A percentile compares a stretch with the other conserved stretches of the same genome.
These are phyloP conservation scores for Zelopaecilomyces penicillatus DNA, from an alignment of 2,329 filamentous ascomycete genomes.

Conservation along the genomic window DNA sequence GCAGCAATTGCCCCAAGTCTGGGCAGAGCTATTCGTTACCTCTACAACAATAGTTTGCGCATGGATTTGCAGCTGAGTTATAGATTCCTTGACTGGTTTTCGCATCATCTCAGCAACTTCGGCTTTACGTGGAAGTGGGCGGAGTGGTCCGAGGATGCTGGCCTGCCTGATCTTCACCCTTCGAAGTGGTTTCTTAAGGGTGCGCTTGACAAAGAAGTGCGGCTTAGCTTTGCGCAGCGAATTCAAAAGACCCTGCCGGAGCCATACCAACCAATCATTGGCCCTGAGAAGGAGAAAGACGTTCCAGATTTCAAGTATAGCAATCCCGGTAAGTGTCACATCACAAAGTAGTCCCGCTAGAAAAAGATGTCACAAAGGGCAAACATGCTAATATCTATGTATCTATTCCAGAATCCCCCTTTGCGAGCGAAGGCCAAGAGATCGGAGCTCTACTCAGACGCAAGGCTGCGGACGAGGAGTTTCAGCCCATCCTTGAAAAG, in stretches of 20 bases:
- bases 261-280: slow-evolving; percentile 72
- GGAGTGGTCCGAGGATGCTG: slow-evolving; percentile 87
- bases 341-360: no score
- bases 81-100: slow-evolving; percentile 94
- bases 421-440: slow-evolving; percentile 75
- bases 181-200: slow-evolving; percentile 90
- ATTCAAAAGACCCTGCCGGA: slow-evolving; percentile 89
- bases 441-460: slow-evolving; percentile 70
- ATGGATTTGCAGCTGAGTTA: slow-evolving; percentile 83
- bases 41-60: slow-evolving; percentile 73
- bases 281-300: slow-evolving; percentile 85
- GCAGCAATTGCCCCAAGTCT: slow-evolving; percentile 93
- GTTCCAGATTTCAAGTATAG: slow-evolving; percentile 93
- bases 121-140: slow-evolving; percentile 99
- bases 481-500: slow-evolving; percentile 69
- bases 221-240: slow-evolving; percentile 88
- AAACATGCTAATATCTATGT: background rate
- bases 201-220: slow-evolving; percentile 91
- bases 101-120: slow-evolving; percentile 96
- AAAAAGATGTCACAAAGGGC: background rate
- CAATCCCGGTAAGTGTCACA: slow-evolving; percentile 52
- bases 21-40: slow-evolving; percentile 82
- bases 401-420: slow-evolving; percentile 58
- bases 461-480: slow-evolving; percentile 78
- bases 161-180: slow-evolving; percentile 67